A percentile compares a stretch with the other conserved stretches of the same genome.
Evolutionary conservation across 129 eudicot genomes (phyloP).

Genomic region (Solidago caesia): DNA sequence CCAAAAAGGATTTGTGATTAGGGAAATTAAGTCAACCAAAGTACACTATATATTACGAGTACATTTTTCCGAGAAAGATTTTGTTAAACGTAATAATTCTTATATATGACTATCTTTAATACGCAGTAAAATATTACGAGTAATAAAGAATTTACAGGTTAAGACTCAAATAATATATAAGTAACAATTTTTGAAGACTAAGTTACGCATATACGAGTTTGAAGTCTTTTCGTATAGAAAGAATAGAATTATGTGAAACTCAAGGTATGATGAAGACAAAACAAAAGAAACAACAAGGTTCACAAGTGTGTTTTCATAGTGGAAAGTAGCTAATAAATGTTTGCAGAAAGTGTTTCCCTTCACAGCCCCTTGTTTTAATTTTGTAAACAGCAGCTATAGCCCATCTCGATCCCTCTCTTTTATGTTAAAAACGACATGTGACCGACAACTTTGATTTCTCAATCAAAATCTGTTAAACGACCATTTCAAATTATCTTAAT

Average conservation of each 20-base stretch:
- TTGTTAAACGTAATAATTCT: too few species aligned
- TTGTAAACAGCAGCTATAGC: slow-evolving; percentile 2
- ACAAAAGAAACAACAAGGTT: slow-evolving; percentile 22
- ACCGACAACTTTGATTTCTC: background rate
- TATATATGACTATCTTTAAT: too few species aligned
- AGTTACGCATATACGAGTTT: background rate
- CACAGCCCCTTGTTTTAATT: background rate
- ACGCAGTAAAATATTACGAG: too few species aligned
- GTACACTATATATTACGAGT: too few species aligned
- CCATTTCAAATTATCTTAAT: background rate
- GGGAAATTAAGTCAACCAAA: too few species aligned
- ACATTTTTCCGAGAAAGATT: too few species aligned
- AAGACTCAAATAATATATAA: too few species aligned
- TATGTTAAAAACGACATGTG: slow-evolving; percentile 11
- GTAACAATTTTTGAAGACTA: background rate
- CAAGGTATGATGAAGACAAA: slow-evolving; percentile 29
- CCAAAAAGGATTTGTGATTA: too few species aligned
- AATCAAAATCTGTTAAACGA: background rate
- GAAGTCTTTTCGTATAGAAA: slow-evolving; percentile 6
- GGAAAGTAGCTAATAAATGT: slow-evolving; percentile 27
- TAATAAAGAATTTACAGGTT: too few species aligned
- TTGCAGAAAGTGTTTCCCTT: slow-evolving; percentile 27
- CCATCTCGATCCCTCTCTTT: background rate
- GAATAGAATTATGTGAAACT: too few species aligned
- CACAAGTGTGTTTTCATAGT: slow-evolving; percentile 29